Base-by-base conservation (phyloP, 2,329 filamentous ascomycete species). In the Mycosphaerella sp. region DNA sequence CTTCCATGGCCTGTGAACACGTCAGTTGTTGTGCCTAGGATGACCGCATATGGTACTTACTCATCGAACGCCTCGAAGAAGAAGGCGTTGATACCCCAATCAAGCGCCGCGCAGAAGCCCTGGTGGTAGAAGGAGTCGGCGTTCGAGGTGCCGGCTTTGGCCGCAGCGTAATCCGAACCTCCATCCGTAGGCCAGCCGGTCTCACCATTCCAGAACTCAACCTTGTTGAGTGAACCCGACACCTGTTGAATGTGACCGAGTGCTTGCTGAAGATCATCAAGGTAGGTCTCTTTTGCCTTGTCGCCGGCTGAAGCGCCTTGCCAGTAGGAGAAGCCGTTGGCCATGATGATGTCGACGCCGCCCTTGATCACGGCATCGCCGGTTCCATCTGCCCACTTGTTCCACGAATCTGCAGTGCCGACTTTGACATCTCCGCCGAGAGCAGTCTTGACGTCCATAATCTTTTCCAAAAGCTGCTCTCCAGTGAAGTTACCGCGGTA, bases 51-150 rank as follows among this genome's bases (percentile, higher is more conserved):
- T 23, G 17, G 6, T 4, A 59, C 52, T 54, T 48, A 58, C 78
- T 88, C 85, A 63, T 87, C 84, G 62, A 85, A 86, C 42, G 84
- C 84, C 76, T 87, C 84, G 62, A 88, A 88, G 72, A 80, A 85
- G 73, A 87, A 87, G 52, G 83, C 80, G 63, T 86, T 85, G 59
- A 82, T 76, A 56, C 81, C 82, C 81, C 82, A 86, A 59, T 75
- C 76, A 36, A 86, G 71, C 65, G 85, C 78, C 48, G 78, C 78
- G 69, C 85, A 87, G 64, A 86, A 78, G 59, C 78, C 81, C 44
- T 80, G 51, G 53, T 80, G 72, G 74, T 77, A 87, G 74, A 81
- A 88, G 23, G 70, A 73, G 58, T 76, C 69, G 29, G 83, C 83
- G 64, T 83, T 81, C 32, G 75, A 64, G 40, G 79, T 76, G 41